Percentiles rank a stretch among this genome's conserved stretches.
Evolutionary conservation across 2,329 filamentous ascomycete genomes (phyloP).

Genomic region (Magnaporthiopsis poae): DNA sequence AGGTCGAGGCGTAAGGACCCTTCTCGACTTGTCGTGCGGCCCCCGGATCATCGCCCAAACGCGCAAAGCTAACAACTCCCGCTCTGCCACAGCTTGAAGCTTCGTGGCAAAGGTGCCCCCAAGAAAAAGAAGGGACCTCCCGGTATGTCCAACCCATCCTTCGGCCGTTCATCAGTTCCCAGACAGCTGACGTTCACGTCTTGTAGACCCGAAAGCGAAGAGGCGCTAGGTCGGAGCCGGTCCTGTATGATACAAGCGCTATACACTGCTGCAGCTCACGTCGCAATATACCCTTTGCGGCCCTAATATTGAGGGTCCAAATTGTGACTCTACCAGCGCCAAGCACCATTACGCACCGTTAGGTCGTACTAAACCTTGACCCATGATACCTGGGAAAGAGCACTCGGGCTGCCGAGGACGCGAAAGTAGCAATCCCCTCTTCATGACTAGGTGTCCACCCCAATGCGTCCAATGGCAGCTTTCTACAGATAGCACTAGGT

Average conservation of each 20-base stretch:
- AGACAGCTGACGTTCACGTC: not conserved
- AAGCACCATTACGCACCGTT: not conserved
- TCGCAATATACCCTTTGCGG: not conserved
- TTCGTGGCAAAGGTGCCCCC: constrained; percentile 75
- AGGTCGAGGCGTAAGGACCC: constrained; percentile 51
- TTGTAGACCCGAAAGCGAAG: constrained; percentile 27
- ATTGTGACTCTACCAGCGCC: not conserved
- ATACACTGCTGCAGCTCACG: not conserved
- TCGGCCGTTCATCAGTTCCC: not conserved
- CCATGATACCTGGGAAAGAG: not conserved
- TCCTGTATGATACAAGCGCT: not conserved
- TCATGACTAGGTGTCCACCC: not conserved
- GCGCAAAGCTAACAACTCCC: constrained; percentile 9
- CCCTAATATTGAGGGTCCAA: not conserved
- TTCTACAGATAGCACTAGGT: not conserved
- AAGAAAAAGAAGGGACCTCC: constrained; percentile 70
- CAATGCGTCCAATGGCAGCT: not conserved
- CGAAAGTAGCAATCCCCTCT: not conserved
- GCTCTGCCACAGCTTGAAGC: constrained; percentile 47
- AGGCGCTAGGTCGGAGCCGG: constrained; percentile 1
- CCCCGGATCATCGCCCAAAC: not conserved
- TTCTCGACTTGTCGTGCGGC: not conserved
- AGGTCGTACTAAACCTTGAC: not conserved
- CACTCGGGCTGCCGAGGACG: not conserved
- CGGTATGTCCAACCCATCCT: constrained; percentile 18